Evolutionary conservation across 1,284 basidiomycete species (phyloP).

Genomic region (Exobasidium cylindrosporum): DNA sequence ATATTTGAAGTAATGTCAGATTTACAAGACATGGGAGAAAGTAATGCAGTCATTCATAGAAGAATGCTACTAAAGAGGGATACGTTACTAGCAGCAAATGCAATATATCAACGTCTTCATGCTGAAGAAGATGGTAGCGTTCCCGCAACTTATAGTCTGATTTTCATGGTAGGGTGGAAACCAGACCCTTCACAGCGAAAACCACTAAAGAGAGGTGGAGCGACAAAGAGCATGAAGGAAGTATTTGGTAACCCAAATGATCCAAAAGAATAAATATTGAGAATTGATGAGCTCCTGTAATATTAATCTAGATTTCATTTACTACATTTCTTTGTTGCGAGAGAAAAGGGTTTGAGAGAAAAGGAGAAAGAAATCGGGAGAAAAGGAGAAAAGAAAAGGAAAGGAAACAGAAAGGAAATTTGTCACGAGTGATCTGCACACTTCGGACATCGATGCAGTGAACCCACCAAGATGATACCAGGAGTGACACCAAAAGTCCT

Average conservation of each 20-base stretch:
- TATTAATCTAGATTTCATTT: too few relatives aligned
- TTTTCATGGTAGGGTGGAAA: constrained; percentile 99
- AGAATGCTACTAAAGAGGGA: constrained; percentile 74
- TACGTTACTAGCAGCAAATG: constrained; percentile 82
- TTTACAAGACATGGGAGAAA: constrained; percentile 91
- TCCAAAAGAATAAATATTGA: too few relatives aligned
- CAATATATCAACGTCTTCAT: constrained; percentile 81
- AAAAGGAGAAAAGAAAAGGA: too few relatives aligned
- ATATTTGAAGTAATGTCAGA: constrained; percentile 97
- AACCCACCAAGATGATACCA: too few relatives aligned
- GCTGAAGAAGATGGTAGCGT: constrained; percentile 58
- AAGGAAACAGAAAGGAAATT: too few relatives aligned
- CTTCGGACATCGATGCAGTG: too few relatives aligned
- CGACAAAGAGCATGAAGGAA: constrained; percentile 75
- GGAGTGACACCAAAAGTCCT: too few relatives aligned
- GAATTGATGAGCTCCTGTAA: too few relatives aligned
- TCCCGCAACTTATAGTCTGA: constrained; percentile 92
- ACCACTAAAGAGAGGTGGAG: constrained; percentile 80
- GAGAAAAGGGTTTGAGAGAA: too few relatives aligned
- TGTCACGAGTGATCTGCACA: too few relatives aligned
- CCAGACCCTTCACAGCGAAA: constrained; percentile 79
- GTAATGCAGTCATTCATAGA: constrained; percentile 72
- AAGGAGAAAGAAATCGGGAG: too few relatives aligned
- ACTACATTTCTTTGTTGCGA: too few relatives aligned
- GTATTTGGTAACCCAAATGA: constrained; percentile 23